Evolutionary conservation across 306 rosid species (phyloP).

Genomic region (Cicer bijugum): DNA sequence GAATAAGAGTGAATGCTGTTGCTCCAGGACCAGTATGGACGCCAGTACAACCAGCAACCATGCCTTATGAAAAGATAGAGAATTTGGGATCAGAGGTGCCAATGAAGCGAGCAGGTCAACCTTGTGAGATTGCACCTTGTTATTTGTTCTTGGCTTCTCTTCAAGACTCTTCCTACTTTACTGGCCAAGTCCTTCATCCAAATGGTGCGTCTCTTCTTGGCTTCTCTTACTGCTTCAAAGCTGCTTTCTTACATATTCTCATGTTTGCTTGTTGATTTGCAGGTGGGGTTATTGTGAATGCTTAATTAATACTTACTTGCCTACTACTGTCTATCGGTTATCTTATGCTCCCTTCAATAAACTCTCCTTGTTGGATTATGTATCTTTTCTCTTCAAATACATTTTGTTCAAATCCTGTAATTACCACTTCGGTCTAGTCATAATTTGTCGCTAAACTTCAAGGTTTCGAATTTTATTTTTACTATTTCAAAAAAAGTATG

Average conservation of each 20-base stretch:
- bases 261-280: not conserved
- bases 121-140: conserved; percentile 62
- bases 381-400: too few species aligned
- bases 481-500: too few species aligned
- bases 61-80: conserved; percentile 49
- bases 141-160: conserved; percentile 60
- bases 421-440: too few species aligned
- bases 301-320: conserved; percentile 32
- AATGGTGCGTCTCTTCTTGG: conserved; percentile 41
- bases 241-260: not conserved
- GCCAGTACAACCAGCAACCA: conserved; percentile 55
- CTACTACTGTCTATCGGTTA: not conserved
- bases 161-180: conserved; percentile 59
- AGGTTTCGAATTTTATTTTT: too few species aligned
- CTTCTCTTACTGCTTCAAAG: not conserved
- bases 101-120: conserved; percentile 63
- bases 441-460: too few species aligned
- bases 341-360: too few species aligned
- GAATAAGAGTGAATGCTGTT: conserved; percentile 68
- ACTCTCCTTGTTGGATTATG: too few species aligned
- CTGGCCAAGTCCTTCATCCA: conserved; percentile 65
- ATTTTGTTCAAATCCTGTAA: too few species aligned
- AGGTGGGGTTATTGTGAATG: conserved; percentile 54
- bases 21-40: conserved; percentile 76
- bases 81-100: conserved; percentile 55